A percentile compares a stretch with the other conserved stretches of the same genome.
These are phyloP conservation scores for Pisolithus microcarpus DNA, from an alignment of 768 basidiomycete genomes.

Conservation along the genomic window DNA sequence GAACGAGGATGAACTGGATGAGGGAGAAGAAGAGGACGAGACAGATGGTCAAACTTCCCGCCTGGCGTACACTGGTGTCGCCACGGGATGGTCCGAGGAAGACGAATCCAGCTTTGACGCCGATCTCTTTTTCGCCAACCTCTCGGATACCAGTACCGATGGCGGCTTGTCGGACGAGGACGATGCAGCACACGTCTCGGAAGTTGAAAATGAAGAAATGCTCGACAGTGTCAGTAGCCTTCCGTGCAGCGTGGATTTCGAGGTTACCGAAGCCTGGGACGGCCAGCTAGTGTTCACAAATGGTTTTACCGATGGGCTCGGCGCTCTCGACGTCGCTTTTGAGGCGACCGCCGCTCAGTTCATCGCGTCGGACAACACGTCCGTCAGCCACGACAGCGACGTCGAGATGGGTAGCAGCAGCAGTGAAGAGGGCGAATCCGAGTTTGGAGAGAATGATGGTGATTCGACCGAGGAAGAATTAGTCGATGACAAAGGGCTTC, in stretches of 20 bases:
- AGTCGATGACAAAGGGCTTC: constrained; percentile 65
- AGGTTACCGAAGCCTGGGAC: constrained; percentile 67
- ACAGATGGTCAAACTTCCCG: constrained; percentile 35
- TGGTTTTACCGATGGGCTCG: constrained; percentile 41
- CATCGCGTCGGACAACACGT: constrained; percentile 41
- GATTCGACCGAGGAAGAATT: constrained; percentile 83
- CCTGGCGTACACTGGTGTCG: constrained; percentile 53
- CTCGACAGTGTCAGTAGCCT: constrained; percentile 30
- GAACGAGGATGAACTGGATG: constrained; percentile 30
- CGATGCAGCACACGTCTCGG: constrained; percentile 36
- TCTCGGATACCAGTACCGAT: constrained; percentile 49
- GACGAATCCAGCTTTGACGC: constrained; percentile 77
- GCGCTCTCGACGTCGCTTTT: constrained; percentile 62
- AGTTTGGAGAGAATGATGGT: constrained; percentile 51
- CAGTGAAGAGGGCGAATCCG: constrained; percentile 39
- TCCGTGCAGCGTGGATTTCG: constrained; percentile 38
- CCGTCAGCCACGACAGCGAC: constrained; percentile 47
- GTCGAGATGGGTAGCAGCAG: constrained; percentile 39
- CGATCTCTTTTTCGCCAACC: constrained; percentile 76
- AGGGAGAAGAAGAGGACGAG: constrained; percentile 40
- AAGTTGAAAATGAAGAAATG: constrained; percentile 16
- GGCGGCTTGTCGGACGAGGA: constrained; percentile 34
- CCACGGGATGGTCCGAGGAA: constrained; percentile 73
- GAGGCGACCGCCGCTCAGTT: constrained; percentile 54
- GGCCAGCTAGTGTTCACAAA: constrained; percentile 71